Evolutionary conservation across 2,329 filamentous ascomycete genomes (phyloP).

Genomic region (Pestalotiopsis sp.): DNA sequence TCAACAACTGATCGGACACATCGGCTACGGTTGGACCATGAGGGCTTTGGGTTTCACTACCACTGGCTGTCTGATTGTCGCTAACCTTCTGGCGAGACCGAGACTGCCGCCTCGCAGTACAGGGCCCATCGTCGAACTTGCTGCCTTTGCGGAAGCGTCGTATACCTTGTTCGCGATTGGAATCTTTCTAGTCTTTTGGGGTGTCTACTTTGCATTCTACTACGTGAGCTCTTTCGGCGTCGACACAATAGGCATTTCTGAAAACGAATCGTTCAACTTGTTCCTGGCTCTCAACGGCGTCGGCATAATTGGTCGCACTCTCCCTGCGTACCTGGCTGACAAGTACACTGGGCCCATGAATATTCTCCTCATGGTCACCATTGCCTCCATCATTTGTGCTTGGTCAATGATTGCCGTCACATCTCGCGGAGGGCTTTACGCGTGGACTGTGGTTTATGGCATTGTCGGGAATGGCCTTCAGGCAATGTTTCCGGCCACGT

Average conservation of each 20-base stretch:
- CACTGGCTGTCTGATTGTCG: constrained; percentile 21
- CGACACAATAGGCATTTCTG: neutral
- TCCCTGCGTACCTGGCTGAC: neutral
- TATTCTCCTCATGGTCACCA: neutral
- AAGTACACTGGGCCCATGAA: neutral
- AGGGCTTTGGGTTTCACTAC: constrained; percentile 13
- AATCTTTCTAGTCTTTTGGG: neutral
- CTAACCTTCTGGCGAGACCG: constrained; percentile 37
- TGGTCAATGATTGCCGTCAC: neutral
- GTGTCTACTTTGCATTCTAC: neutral
- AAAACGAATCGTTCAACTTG: neutral
- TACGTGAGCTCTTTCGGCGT: neutral
- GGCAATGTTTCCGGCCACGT: neutral
- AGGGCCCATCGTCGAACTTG: constrained; percentile 41
- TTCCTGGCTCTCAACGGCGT: neutral
- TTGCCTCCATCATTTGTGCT: no score
- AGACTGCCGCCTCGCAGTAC: constrained; percentile 38
- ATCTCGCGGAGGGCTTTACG: neutral
- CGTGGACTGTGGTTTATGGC: neutral
- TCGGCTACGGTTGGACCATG: constrained; percentile 18
- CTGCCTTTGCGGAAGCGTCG: constrained; percentile 41
- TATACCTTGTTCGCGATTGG: constrained; percentile 28
- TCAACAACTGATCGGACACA: constrained; percentile 15
- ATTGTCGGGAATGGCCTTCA: neutral
- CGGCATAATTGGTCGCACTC: neutral